Percentiles rank a stretch among this genome's conserved stretches.
Evolutionary conservation across 768 basidiomycete species (phyloP).

Genomic region (Tylopilus vinaceipallidus): DNA sequence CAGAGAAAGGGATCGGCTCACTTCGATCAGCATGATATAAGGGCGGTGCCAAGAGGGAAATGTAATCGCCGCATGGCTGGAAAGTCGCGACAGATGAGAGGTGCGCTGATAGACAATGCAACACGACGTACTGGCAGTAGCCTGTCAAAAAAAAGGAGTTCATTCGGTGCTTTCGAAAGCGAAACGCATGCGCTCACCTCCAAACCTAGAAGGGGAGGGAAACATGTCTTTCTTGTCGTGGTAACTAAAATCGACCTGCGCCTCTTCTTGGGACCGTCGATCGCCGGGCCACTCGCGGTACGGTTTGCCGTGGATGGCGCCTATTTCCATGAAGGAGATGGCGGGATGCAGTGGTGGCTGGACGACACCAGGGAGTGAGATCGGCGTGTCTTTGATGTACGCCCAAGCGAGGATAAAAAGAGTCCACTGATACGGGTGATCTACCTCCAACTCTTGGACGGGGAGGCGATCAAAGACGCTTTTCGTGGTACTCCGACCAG

Average conservation of each 20-base stretch:
- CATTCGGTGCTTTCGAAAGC: not conserved
- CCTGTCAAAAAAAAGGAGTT: constrained; percentile 16
- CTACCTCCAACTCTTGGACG: constrained; percentile 17
- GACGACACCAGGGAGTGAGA: constrained; percentile 13
- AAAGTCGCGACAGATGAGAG: not conserved
- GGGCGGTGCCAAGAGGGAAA: constrained; percentile 29
- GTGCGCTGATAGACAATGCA: not conserved
- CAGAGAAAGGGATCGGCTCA: too few relatives aligned
- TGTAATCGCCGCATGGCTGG: constrained; percentile 20
- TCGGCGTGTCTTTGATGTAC: constrained; percentile 10
- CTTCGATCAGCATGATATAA: constrained; percentile 29
- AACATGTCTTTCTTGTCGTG: constrained; percentile 24
- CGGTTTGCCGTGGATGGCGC: constrained; percentile 24
- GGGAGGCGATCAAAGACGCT: constrained; percentile 21
- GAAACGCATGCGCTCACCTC: constrained; percentile 14
- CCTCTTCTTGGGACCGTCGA: constrained; percentile 13
- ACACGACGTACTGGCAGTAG: constrained; percentile 25
- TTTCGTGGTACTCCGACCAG: constrained; percentile 17
- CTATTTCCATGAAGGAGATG: constrained; percentile 24
- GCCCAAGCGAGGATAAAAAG: constrained; percentile 26
- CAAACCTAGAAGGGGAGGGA: constrained; percentile 27
- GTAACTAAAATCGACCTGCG: constrained; percentile 15
- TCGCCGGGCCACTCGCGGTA: constrained; percentile 27
- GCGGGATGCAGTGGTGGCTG: constrained; percentile 7
- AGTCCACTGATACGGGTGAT: constrained; percentile 26